Evolutionary conservation across 2,329 filamentous ascomycete genomes (phyloP).

Genomic region (Capronia americana): DNA sequence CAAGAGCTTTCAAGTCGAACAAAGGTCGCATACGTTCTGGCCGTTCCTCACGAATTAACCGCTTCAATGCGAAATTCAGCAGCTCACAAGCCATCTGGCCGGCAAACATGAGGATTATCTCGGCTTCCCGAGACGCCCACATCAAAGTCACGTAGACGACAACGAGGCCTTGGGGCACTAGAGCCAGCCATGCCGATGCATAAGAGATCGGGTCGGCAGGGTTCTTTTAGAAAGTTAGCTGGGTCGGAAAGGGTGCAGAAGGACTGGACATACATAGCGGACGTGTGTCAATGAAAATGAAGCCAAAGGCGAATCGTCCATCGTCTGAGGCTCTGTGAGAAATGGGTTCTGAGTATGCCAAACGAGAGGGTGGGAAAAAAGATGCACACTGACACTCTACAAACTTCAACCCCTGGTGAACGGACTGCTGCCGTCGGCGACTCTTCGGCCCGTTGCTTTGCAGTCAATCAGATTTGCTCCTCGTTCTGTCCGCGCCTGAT

Average conservation of each 20-base stretch:
- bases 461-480: neutral
- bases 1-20: neutral
- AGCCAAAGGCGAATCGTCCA: conserved; percentile 66
- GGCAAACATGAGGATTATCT: conserved; percentile 86
- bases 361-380: neutral
- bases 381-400: neutral
- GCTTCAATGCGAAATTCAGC: conserved; percentile 87
- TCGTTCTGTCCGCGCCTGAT: neutral
- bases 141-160: conserved; percentile 88
- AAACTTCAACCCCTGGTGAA: neutral
- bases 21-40: conserved; percentile 68
- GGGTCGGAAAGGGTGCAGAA: neutral
- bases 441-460: neutral
- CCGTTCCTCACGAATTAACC: conserved; percentile 88
- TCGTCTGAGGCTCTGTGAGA: neutral
- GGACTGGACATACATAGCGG: conserved; percentile 73
- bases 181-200: conserved; percentile 89
- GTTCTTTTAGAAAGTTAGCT: conserved; percentile 63
- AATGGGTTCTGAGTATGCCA: neutral
- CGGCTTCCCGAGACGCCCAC: conserved; percentile 88
- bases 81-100: conserved; percentile 93
- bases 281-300: conserved; percentile 95
- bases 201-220: conserved; percentile 84
- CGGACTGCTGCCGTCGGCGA: neutral
- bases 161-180: conserved; percentile 89